phyloP scores from a whole-genome alignment of 2,329 filamentous ascomycete genomes.

The Cryoendolithus antarcticus region DNA sequence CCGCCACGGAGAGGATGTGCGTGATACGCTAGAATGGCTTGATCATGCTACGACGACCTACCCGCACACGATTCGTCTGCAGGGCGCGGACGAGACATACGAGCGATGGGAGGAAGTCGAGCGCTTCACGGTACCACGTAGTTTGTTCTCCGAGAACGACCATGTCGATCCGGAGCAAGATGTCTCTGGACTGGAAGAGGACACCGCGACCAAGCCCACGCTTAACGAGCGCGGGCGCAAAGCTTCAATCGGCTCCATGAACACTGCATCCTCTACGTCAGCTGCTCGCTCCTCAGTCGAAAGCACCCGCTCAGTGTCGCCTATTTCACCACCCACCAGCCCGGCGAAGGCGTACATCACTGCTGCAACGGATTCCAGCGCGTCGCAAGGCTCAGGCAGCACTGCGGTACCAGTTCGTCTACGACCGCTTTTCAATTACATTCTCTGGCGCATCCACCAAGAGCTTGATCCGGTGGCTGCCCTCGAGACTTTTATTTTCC shows the following conservation, averaged over 20 bases:
- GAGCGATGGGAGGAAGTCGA: conserved; percentile 38
- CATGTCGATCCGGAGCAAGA: conserved; percentile 29
- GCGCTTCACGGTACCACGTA: conserved; percentile 35
- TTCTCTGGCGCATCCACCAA: conserved; percentile 39
- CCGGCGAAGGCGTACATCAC: conserved; percentile 7
- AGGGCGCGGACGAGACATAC: conserved; percentile 36
- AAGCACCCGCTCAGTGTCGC: conserved; percentile 25
- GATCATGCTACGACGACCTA: conserved; percentile 36
- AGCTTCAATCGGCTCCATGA: conserved; percentile 2
- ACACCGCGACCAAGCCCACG: conserved; percentile 2
- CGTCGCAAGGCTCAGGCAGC: conserved; percentile 6
- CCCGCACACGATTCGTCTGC: conserved; percentile 32
- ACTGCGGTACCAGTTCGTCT: conserved; percentile 26
- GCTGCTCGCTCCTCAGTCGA: conserved; percentile 28
- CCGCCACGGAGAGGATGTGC: conserved; percentile 32
- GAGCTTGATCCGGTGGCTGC: conserved; percentile 35
- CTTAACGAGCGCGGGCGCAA: conserved; percentile 2
- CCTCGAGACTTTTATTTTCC: conserved; percentile 38
- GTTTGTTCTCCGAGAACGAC: conserved; percentile 37
- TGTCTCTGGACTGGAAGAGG: conserved; percentile 3
- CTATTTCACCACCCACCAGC: conserved; percentile 11
- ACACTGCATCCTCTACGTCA: conserved; percentile 22
- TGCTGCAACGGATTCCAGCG: conserved; percentile 11
- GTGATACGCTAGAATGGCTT: conserved; percentile 38
- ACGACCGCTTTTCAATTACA: conserved; percentile 38